These are phyloP conservation scores for Orobanche coerulescens DNA, from an alignment of 257 asterid genomes.

Conservation along the genomic window DNA sequence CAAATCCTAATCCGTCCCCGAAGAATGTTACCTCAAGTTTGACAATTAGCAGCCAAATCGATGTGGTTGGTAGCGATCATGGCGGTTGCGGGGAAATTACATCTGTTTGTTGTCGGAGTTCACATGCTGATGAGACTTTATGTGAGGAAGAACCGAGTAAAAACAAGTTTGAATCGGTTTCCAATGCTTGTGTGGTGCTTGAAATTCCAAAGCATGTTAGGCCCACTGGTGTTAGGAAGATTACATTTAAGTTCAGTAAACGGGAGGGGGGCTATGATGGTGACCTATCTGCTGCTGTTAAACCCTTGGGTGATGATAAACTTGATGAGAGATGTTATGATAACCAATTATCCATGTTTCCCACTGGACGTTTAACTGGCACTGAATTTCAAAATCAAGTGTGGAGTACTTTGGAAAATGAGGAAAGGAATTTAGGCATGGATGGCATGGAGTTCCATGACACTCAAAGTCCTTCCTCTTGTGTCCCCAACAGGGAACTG, in stretches of 20 bases:
- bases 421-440: constrained; percentile 28
- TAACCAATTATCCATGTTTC: constrained; percentile 30
- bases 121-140: constrained; percentile 45
- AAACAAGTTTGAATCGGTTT: constrained; percentile 37
- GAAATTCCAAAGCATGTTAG: constrained; percentile 90
- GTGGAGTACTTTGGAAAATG: constrained; percentile 32
- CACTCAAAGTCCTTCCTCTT: constrained; percentile 32
- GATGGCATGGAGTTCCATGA: constrained; percentile 32
- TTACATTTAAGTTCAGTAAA: constrained; percentile 86
- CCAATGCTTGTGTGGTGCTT: constrained; percentile 65
- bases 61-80: constrained; percentile 35
- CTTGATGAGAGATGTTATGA: constrained; percentile 32
- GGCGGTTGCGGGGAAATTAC: constrained; percentile 72
- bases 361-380: constrained; percentile 27
- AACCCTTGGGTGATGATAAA: constrained; percentile 34
- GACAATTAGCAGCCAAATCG: constrained; percentile 44
- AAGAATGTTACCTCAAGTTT: constrained; percentile 51
- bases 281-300: constrained; percentile 27
- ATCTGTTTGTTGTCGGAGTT: constrained; percentile 46
- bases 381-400: constrained; percentile 30
- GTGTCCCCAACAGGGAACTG: constrained; percentile 43
- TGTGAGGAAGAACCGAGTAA: constrained; percentile 44
- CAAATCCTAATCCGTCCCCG: constrained; percentile 69
- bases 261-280: constrained; percentile 46
- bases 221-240: constrained; percentile 90